Evolutionary conservation across 108 stramenopile genomes (phyloP).

Genomic region (Skeletonema marinoi): DNA sequence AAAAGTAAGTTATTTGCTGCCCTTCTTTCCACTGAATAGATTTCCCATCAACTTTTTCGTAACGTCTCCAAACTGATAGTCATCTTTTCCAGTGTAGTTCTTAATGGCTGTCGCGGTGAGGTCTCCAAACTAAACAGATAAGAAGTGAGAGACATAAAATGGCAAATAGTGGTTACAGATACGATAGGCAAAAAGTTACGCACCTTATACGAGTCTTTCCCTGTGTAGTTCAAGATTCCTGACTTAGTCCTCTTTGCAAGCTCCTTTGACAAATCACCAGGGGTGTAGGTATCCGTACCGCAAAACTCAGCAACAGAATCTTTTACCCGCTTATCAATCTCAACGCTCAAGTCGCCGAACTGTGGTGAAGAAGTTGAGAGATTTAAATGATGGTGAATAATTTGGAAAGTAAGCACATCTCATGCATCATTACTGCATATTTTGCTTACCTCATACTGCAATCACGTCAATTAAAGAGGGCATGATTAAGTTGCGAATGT

Average conservation of each 20-base stretch:
- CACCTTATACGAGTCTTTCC: conserved; percentile 72
- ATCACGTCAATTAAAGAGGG: not conserved
- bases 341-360: conserved; percentile 70
- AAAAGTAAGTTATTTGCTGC: conserved; percentile 3
- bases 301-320: conserved; percentile 62
- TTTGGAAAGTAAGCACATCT: not conserved
- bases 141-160: conserved; percentile 3
- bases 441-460: not conserved
- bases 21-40: conserved; percentile 56
- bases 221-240: conserved; percentile 74
- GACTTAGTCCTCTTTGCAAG: conserved; percentile 57
- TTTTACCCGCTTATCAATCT: conserved; percentile 68
- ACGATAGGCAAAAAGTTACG: conserved; percentile 20
- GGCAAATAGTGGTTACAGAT: not conserved
- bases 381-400: not conserved
- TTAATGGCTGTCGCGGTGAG: conserved; percentile 67
- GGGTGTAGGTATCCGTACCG: conserved; percentile 74
- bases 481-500: not conserved
- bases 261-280: conserved; percentile 68
- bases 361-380: not conserved
- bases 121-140: conserved; percentile 54
- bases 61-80: conserved; percentile 73
- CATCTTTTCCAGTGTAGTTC: conserved; percentile 75
- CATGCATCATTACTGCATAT: not conserved
- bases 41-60: conserved; percentile 74